Evolutionary conservation across 2,329 filamentous ascomycete genomes (phyloP), one percentile per base, ranked within the genome.

Genomic region (Fusarium coffeatum): DNA sequence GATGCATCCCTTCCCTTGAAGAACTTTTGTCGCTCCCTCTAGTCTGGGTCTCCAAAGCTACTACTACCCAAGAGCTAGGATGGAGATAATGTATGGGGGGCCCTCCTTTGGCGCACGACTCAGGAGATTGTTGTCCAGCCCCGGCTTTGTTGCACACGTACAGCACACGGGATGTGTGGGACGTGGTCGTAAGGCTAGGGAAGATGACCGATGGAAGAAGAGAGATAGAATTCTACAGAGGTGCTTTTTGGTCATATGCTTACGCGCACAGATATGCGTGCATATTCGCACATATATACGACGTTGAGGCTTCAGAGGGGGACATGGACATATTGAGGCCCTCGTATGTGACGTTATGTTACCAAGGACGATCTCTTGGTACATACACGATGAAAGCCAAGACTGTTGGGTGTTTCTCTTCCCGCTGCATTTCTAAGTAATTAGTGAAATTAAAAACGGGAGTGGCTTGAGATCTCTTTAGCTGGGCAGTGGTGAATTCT

Each of bases 171-270:
- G 47, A 68, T 57, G 43, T 54, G 45, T 47, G 53, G 53, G 53
- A 68, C 64, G 46, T 59, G 62, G 62, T 45, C 45, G 55, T 56
- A 55, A 45, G 61, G 53, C 50, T 66, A 48, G 41, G 41, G 20
- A 27, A 42, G 41, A 50, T 46, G 22, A 46, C 51, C 45, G 30
- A 48, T 37, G 37, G 41, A 55, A 53, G 22, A 27, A 7, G 20
- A 34, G 25, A 34, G 34, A 32, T n/a, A 46, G 30, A 34, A 30
- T 54, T 41, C 37, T 37, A 25, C 45, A 58, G 32, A 66, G 30
- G 48, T 18, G 9, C 46, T 15, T 32, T 45, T 37, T 42, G 46
- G 34, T 28, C 49, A 59, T 45, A 41, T 41, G 49, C 48, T 51
- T 22, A 41, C 18, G 25, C 25, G 23, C 49, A 10, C 45, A 47